Base-by-base conservation (phyloP, 2,329 filamentous ascomycete species). In the Penicillium thymicola region DNA sequence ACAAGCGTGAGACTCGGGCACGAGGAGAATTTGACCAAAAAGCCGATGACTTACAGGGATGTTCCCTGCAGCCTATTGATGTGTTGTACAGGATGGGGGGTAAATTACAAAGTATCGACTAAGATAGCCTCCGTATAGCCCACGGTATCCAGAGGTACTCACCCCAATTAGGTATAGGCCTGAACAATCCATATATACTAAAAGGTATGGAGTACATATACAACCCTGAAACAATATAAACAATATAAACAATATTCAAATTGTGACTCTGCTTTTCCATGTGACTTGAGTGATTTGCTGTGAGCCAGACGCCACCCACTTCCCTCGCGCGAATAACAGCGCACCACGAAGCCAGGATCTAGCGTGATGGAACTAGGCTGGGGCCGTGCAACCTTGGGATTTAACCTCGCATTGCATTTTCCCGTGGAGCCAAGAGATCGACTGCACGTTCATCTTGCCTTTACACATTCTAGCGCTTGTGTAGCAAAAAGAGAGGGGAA, bases 361-460 rank as follows among this genome's bases (percentile, higher is more conserved):
- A 41, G 59, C 52, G 55, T 47, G 50, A 51, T 28, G 38, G 30
- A 41, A 51, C 51, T 52, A 43, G 10, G 37, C 48, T 42, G 51
- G 58, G 57, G 52, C 58, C 61, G 64, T 65, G 61, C 63, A 54
- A 65, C 63, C 52, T 53, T 21, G 25, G 25, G 58, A 65, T 63
- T 65, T 66, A 66, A 66, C 61, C 64, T 65, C 63, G 63, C 64
- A 66, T 66, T 66, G 64, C 64, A 66, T 66, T 60, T 54, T 65
- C 59, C 61, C 59, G 62, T 60, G 54, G 55, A 52, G 51, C 55
- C 55, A 54, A 63, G 60, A 63, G 64, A 66, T 66, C 64, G 64
- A 63, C 64, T 66, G 64, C 63, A 66, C 64, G 64, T 66, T 63
- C 63, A 66, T 64, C 62, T 63, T 58, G 48, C 52, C 41, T 56